Evolutionary conservation across 1,284 basidiomycete species (phyloP), one percentile per base, ranked within the genome.

Genomic region (Exobasidium cylindrosporum): DNA sequence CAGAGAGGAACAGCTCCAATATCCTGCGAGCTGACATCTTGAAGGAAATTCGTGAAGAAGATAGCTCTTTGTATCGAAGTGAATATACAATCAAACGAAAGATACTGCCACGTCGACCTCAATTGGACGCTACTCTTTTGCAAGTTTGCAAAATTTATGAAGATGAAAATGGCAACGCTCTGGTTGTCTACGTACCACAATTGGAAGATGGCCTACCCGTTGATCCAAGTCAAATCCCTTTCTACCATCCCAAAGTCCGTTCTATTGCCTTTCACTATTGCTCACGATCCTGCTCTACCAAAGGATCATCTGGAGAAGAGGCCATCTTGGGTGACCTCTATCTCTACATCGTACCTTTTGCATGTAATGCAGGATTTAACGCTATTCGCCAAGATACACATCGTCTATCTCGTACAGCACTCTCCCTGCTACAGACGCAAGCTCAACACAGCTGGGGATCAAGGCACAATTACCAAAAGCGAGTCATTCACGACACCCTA

Each of bases 391-490:
- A 28, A 7, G 64, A 66, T 7, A 54, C n/a, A 83, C 86, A 4
- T 78, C 83, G 91, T 2, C 83, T 95, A 0, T 88, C 89, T 67
- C 86, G 92, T 21, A 96, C 91, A 0, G 88, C 87, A 40, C 82
- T 92, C 3, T 85, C 87, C 0, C 84, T 97, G 6, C 84, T 97
- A 10, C 89, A 92, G 63, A 87, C 89, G 0, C 79, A 94, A 21
- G 88, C 92, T 79, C 86, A 90, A 50, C 91, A 96, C 74, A 88
- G 89, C 10, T 91, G 88, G 86, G 93, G 94, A 4, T 84, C 85
- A 1, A 73, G 87, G 67, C 87, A 86, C 1, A 86, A 88, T 54
- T 97, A 96, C 82, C 85, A 86, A 77, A 97, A 97, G 77, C 86
- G 92, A 1, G 88, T 94, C 0, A 76, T 84, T 6, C 95, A 97